phyloP scores from a whole-genome alignment of 208 protist genomes.

The Leishmania major region DNA sequence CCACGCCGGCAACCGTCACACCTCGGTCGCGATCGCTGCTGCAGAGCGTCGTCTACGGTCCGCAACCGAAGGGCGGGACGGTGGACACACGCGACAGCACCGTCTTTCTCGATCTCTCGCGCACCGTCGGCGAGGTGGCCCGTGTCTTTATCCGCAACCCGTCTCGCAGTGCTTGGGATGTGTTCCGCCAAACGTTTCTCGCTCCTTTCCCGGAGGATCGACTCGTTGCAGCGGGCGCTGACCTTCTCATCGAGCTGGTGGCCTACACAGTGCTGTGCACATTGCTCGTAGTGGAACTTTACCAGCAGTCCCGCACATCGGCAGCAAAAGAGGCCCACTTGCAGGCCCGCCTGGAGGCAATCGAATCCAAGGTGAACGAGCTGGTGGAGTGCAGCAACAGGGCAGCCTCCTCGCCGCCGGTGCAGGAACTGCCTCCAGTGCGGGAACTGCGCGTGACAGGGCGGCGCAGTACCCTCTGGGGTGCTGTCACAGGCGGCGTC shows the following conservation, averaged over 20 bases:
- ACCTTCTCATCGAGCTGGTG: constrained; percentile 80
- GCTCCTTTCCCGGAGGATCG: constrained; percentile 69
- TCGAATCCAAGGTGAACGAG: constrained; percentile 85
- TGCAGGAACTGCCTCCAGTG: constrained; percentile 43
- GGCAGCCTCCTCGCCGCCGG: constrained; percentile 8
- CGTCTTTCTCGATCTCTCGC: constrained; percentile 52
- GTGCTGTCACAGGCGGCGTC: constrained; percentile 27
- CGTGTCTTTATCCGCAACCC: constrained; percentile 75
- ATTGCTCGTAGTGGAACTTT: constrained; percentile 69
- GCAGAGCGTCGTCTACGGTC: constrained; percentile 57
- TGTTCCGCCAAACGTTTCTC: constrained; percentile 76
- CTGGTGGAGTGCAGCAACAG: constrained; percentile 44
- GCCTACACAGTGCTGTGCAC: constrained; percentile 71
- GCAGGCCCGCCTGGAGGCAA: constrained; percentile 57
- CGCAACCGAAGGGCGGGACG: constrained; percentile 33
- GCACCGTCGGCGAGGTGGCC: constrained; percentile 49
- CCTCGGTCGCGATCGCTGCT: constrained; percentile 81
- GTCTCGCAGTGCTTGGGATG: constrained; percentile 70
- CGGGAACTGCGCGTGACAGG: constrained; percentile 41
- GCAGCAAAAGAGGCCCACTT: constrained; percentile 67
- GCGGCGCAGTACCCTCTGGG: constrained; percentile 35
- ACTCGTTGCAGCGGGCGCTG: constrained; percentile 73
- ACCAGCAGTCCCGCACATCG: constrained; percentile 43
- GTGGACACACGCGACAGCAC: constrained; percentile 57
- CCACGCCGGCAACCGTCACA: constrained; percentile 36